A percentile compares a stretch with the other conserved stretches of the same genome.
phyloP scores from a whole-genome alignment of 306 rosid genomes.

The Arachis hypogaea region DNA sequence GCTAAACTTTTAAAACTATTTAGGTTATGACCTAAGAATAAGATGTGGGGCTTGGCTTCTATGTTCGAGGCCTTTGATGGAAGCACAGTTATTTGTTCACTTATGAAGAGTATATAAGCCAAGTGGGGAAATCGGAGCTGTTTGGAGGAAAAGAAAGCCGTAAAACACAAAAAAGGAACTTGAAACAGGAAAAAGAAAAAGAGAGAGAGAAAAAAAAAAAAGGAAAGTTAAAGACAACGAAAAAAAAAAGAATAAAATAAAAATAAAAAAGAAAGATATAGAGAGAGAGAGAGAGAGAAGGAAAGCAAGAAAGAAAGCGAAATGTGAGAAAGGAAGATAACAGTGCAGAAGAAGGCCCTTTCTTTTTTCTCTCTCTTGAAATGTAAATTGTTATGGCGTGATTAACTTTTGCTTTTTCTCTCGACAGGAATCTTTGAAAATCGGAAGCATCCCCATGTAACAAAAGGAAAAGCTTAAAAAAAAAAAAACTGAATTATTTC shows the following conservation, averaged over 20 bases:
- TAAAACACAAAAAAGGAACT: constrained; percentile 74
- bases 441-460: constrained; percentile 50
- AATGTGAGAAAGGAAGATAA: constrained; percentile 40
- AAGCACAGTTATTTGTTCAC: constrained; percentile 31
- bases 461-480: neutral
- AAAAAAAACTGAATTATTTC: neutral
- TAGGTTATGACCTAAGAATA: neutral
- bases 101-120: constrained; percentile 34
- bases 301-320: constrained; percentile 49
- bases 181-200: constrained; percentile 69
- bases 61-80: constrained; percentile 40
- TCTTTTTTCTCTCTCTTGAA: constrained; percentile 24
- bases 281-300: constrained; percentile 9
- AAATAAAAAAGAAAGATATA: constrained; percentile 19
- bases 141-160: constrained; percentile 52
- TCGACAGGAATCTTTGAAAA: constrained; percentile 72
- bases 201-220: constrained; percentile 59
- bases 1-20: constrained; percentile 26
- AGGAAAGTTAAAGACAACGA: constrained; percentile 47
- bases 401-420: constrained; percentile 62
- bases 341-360: neutral
- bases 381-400: constrained; percentile 58
- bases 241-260: constrained; percentile 6
- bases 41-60: neutral
- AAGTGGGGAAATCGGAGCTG: constrained; percentile 43